Conservation (phyloP, 352 stramenopile genomes). For the Phytopythium ostracodes region DNA sequence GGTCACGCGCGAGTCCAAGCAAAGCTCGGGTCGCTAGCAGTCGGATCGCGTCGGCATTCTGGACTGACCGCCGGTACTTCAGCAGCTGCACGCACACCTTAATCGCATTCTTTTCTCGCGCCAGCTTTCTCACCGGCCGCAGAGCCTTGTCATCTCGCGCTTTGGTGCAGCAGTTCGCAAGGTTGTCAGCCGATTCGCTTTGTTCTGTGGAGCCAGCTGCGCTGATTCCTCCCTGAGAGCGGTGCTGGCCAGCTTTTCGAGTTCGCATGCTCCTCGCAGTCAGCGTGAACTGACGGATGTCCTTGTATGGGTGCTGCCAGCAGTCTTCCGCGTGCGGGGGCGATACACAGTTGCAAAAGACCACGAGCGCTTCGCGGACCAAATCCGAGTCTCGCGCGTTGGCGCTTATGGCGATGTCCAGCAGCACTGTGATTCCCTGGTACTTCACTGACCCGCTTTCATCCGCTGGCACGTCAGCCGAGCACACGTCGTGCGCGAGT, state of each 20-base stretch:
- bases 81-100: slow-evolving; percentile 87
- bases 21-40: slow-evolving; percentile 78
- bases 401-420: slow-evolving; percentile 74
- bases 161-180: slow-evolving; percentile 42
- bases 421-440: slow-evolving; percentile 60
- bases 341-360: slow-evolving; percentile 85
- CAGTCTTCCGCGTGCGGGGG: slow-evolving; percentile 73
- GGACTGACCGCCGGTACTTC: slow-evolving; percentile 82
- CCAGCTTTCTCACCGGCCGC: slow-evolving; percentile 65
- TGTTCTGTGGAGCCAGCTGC: background rate
- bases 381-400: slow-evolving; percentile 71
- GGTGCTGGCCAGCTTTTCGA: slow-evolving; percentile 29
- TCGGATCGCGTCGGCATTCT: slow-evolving; percentile 84
- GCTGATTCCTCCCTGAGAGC: background rate
- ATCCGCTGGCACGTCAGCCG: slow-evolving; percentile 58
- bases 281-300: slow-evolving; percentile 76
- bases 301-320: slow-evolving; percentile 83
- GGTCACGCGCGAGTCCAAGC: slow-evolving; percentile 77
- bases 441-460: slow-evolving; percentile 36
- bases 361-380: slow-evolving; percentile 62
- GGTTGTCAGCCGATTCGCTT: slow-evolving; percentile 12
- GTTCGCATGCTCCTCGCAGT: slow-evolving; percentile 67
- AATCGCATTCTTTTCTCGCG: slow-evolving; percentile 77
- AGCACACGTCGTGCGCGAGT: slow-evolving; percentile 71
- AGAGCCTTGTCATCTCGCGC: slow-evolving; percentile 66